phyloP scores from a whole-genome alignment of 176 grass and related monocot species.

The Alopecurus myosuroides region DNA sequence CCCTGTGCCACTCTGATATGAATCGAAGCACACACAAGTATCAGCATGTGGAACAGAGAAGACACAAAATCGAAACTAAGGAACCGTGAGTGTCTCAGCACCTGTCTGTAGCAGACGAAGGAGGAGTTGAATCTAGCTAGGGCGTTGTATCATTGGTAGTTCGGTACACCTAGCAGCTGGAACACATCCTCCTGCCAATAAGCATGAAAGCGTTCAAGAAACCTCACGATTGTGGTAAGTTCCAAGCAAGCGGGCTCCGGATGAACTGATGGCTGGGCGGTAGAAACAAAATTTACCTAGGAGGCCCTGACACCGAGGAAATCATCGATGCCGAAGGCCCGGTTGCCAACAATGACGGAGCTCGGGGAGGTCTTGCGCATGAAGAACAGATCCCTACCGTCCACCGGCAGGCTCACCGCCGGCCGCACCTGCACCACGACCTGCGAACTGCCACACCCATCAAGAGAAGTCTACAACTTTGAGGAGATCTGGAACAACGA shows the following conservation, averaged over 20 bases:
- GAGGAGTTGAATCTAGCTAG: constrained; percentile 88
- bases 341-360: constrained; percentile 59
- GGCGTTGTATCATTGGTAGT: constrained; percentile 70
- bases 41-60: constrained; percentile 2
- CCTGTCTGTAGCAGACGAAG: constrained; percentile 87
- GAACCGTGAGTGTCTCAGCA: background rate
- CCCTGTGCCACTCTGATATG: constrained; percentile 72
- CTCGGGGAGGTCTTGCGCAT: constrained; percentile 31
- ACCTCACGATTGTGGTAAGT: background rate
- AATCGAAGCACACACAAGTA: background rate
- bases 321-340: constrained; percentile 52
- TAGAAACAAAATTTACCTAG: constrained; percentile 33
- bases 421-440: constrained; percentile 51
- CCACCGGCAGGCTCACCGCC: constrained; percentile 24
- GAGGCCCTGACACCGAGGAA: constrained; percentile 70
- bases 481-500: background rate
- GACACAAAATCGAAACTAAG: background rate
- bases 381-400: constrained; percentile 52
- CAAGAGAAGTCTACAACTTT: background rate
- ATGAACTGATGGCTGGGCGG: background rate
- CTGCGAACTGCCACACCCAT: constrained; percentile 4
- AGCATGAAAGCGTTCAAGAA: background rate
- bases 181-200: constrained; percentile 71
- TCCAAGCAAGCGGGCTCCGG: background rate
- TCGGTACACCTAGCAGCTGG: constrained; percentile 53